phyloP scores from a whole-genome alignment of 352 stramenopile genomes.

The Pythium guiyangense region DNA sequence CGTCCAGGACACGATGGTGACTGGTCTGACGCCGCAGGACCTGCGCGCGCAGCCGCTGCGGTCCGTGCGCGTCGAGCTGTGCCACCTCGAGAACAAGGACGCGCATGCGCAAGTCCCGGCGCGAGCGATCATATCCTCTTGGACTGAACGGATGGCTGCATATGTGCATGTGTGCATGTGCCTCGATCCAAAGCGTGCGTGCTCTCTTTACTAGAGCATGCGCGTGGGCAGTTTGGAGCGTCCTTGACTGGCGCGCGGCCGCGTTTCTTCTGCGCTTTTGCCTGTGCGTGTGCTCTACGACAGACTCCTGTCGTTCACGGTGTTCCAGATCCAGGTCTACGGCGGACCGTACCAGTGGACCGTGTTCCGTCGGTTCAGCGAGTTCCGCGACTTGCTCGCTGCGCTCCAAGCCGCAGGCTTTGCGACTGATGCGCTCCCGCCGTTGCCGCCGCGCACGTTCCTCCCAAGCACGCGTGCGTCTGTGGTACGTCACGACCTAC shows the following conservation, averaged over 20 bases:
- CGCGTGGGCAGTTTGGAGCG: neutral
- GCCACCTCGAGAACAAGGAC: constrained; percentile 85
- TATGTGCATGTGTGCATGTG: neutral
- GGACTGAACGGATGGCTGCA: constrained; percentile 1
- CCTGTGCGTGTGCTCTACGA: constrained; percentile 24
- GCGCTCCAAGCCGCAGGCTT: constrained; percentile 43
- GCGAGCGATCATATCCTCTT: constrained; percentile 43
- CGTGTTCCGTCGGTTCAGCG: constrained; percentile 81
- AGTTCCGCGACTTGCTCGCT: constrained; percentile 63
- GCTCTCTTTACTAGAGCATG: neutral
- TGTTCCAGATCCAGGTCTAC: constrained; percentile 82
- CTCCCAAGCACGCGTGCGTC: constrained; percentile 61
- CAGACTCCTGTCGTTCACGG: constrained; percentile 71
- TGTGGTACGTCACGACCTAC: constrained; percentile 26
- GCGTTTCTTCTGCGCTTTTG: constrained; percentile 4
- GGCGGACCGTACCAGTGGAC: constrained; percentile 84
- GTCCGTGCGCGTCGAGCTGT: constrained; percentile 78
- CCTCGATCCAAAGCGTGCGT: neutral
- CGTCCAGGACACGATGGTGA: constrained; percentile 74
- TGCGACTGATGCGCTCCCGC: constrained; percentile 48
- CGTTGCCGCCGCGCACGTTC: constrained; percentile 65
- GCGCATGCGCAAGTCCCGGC: constrained; percentile 72
- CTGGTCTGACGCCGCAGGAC: constrained; percentile 63
- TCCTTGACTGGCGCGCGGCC: constrained; percentile 12
- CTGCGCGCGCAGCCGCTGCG: constrained; percentile 69